Percentiles rank a stretch among this genome's conserved stretches.
Evolutionary conservation across 1,139 yeast species (phyloP).

Genomic region (Saccharomyces pastorianus): DNA sequence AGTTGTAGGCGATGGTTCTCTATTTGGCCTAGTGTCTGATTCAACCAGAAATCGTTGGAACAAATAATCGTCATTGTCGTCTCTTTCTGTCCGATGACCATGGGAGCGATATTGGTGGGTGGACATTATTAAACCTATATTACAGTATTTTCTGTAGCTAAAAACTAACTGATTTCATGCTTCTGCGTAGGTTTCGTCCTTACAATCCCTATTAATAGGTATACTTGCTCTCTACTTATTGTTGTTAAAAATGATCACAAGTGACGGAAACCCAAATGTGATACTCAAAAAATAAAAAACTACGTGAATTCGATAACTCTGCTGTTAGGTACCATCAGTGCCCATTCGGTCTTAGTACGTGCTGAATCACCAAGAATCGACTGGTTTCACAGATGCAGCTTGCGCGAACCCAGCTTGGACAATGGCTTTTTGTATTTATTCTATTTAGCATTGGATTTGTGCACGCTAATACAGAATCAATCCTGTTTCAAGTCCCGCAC

Average conservation of each 20-base stretch:
- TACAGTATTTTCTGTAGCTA: too few relatives aligned
- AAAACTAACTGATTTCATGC: too few relatives aligned
- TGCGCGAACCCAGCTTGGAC: too few relatives aligned
- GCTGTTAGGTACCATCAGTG: neutral
- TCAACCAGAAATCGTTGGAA: slow-evolving; percentile 13
- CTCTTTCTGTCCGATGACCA: neutral
- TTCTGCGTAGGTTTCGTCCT: neutral
- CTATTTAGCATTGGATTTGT: neutral
- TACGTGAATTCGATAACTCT: too few relatives aligned
- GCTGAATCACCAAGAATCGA: too few relatives aligned
- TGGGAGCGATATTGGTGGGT: neutral
- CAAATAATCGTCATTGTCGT: slow-evolving; percentile 14
- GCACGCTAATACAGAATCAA: slow-evolving; percentile 5
- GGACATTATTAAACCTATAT: neutral
- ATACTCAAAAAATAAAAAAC: neutral
- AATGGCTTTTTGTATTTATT: neutral
- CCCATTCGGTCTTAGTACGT: too few relatives aligned
- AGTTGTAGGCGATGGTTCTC: slow-evolving; percentile 8
- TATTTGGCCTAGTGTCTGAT: slow-evolving; percentile 7
- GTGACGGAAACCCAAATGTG: neutral
- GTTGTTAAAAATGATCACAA: neutral
- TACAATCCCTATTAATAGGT: too few relatives aligned
- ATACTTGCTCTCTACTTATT: too few relatives aligned
- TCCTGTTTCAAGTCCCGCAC: neutral
- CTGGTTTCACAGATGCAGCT: too few relatives aligned